phyloP scores from a whole-genome alignment of 306 rosid genomes.

The Rubus idaeus region DNA sequence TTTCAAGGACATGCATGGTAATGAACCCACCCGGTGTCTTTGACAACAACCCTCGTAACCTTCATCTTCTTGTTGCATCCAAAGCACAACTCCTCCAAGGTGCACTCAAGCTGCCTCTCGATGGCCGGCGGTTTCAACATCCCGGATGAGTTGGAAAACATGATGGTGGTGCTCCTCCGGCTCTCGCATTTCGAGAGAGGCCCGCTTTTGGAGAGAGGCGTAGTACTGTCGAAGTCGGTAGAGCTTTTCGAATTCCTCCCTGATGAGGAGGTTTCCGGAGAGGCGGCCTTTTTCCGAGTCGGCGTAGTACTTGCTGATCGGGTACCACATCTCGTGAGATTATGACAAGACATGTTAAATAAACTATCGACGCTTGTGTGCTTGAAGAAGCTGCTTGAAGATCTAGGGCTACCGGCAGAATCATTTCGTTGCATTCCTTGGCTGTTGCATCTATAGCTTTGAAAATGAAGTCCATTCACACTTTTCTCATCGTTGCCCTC shows the following conservation, averaged over 20 bases:
- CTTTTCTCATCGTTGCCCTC: conserved; percentile 1
- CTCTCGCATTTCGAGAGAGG: conserved; percentile 10
- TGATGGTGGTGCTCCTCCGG: conserved; percentile 40
- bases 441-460: conserved; percentile 25
- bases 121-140: conserved; percentile 60
- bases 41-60: conserved; percentile 57
- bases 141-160: conserved; percentile 86
- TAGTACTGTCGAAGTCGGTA: not conserved
- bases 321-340: conserved; percentile 2
- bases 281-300: conserved; percentile 3
- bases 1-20: not conserved
- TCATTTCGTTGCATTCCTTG: conserved; percentile 13
- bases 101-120: conserved; percentile 70
- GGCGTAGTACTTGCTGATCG: not conserved
- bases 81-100: conserved; percentile 78
- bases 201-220: conserved; percentile 7
- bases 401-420: conserved; percentile 9
- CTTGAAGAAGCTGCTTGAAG: conserved; percentile 8
- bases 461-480: conserved; percentile 28
- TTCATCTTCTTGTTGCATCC: conserved; percentile 75
- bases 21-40: conserved; percentile 52
- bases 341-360: conserved; percentile 15
- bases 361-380: conserved; percentile 27
- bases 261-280: conserved; percentile 1
- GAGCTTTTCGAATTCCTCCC: not conserved